Conservation (phyloP, 768 basidiomycete species). For the Mycena rebaudengoi region DNA sequence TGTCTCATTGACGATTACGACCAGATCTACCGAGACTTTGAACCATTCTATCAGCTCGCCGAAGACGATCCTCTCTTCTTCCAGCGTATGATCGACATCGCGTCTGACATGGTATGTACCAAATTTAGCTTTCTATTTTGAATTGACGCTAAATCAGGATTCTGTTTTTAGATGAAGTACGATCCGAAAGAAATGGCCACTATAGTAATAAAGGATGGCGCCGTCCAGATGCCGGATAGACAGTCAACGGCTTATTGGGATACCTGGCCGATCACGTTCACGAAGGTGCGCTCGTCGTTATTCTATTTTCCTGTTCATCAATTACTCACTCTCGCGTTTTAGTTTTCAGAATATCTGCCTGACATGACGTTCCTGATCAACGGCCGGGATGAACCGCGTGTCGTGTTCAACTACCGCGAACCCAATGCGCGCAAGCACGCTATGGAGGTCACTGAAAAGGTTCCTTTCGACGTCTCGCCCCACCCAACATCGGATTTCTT, state of each 20-base stretch:
- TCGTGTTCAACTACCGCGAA: constrained; percentile 12
- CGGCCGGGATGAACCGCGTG: constrained; percentile 14
- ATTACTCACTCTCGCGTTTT: neutral
- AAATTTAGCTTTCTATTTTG: neutral
- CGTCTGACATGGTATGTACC: neutral
- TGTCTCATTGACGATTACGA: constrained; percentile 24
- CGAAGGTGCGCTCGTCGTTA: neutral
- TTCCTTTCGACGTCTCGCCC: neutral
- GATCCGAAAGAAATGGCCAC: neutral
- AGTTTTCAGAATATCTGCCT: constrained; percentile 11
- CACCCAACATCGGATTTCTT: constrained; percentile 9
- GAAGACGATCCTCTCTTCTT: constrained; percentile 4
- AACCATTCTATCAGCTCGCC: constrained; percentile 14
- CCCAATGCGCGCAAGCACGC: neutral
- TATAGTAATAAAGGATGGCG: neutral
- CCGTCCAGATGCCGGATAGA: neutral
- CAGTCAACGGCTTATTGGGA: neutral
- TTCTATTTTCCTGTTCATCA: neutral
- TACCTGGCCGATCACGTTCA: constrained; percentile 4
- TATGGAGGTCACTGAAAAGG: neutral
- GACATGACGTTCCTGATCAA: constrained; percentile 13
- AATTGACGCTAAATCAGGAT: neutral
- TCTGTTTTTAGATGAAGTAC: neutral
- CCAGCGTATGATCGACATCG: neutral
- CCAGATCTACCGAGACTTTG: constrained; percentile 10